Conservation (phyloP, 192 early-diverging fungal genomes). For the Backusella parvicylindrica region DNA sequence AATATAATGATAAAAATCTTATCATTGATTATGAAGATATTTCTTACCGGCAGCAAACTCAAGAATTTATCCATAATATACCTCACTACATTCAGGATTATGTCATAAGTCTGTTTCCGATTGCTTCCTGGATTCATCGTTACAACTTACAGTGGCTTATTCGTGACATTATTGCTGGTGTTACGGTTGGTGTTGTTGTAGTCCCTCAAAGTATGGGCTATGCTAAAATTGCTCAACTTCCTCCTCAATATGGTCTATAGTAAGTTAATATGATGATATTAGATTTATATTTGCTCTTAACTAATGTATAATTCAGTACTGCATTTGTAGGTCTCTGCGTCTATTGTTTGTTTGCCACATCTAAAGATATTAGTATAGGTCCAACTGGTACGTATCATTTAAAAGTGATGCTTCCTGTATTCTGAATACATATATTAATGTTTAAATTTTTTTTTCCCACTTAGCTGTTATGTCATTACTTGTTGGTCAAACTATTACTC, state of each 20-base stretch:
- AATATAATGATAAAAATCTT: background rate
- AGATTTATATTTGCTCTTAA: background rate
- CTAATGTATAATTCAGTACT: constrained; percentile 24
- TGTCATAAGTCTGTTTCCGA: constrained; percentile 27
- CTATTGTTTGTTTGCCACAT: constrained; percentile 71
- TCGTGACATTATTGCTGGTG: constrained; percentile 61
- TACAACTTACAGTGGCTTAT: constrained; percentile 45
- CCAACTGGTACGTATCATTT: constrained; percentile 22
- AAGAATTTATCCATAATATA: constrained; percentile 10
- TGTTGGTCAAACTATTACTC: constrained; percentile 62
- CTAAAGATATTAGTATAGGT: constrained; percentile 75
- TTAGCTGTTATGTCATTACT: constrained; percentile 73
- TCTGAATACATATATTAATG: background rate
- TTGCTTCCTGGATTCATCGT: constrained; percentile 30
- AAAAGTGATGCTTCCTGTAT: constrained; percentile 20
- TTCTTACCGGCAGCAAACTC: constrained; percentile 15
- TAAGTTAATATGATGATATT: constrained; percentile 15
- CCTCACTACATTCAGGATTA: constrained; percentile 27
- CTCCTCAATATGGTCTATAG: constrained; percentile 73
- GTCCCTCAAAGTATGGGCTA: constrained; percentile 75
- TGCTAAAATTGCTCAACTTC: constrained; percentile 65
- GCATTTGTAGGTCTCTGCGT: constrained; percentile 55
- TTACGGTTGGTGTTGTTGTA: constrained; percentile 74
- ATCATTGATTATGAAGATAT: constrained; percentile 30
- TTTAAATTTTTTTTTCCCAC: background rate